Evolutionary conservation across 176 grass and related monocot genomes (phyloP), one percentile per base, ranked within the genome.

Genomic region (Avena atlantica): DNA sequence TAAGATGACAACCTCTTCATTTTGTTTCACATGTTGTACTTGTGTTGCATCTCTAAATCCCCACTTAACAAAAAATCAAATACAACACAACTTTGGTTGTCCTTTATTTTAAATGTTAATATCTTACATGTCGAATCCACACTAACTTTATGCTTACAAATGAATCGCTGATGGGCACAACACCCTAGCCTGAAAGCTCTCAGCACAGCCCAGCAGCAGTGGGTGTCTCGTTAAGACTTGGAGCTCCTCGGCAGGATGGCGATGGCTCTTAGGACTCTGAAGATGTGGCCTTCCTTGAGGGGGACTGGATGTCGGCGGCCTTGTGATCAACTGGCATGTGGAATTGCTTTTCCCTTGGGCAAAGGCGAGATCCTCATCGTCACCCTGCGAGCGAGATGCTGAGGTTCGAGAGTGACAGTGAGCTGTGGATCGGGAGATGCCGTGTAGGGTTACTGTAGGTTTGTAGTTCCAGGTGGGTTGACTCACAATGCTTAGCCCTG

Each of bases 1-100:
- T 36, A 34, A 34, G 14, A 24, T 15, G 40, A 74, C 48, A 77
- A 77, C 74, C 16, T 51, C 5, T 51, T 77, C 51, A 56, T 20
- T 56, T 29, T 76, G 31, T 31, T 53, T 77, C 49, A 77, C 34
- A 31, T 34, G 4, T 77, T 77, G 25, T 77, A 77, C 71, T 75
- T 75, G 48, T 75, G 6, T 37, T 69, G 66, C 66, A 37, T 69
- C 15, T 37, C 15, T 69, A 69, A 37, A 69, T 69, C 15, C 15
- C 15, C 9, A 19, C 29, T 69, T 16, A 69, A 36, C 31, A 19
- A 37, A 36, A 69, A 69, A 69, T 2, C 12, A 69, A 69, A 37
- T 19, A 17, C 13, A 15, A 15, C 24, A 16, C 16, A 19, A 37
- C 15, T 69, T 69, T 37, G 15, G 37, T 40, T 40, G 40, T 2